phyloP scores from a whole-genome alignment of 2,329 filamentous ascomycete species.

The Penicillium crustosum region DNA sequence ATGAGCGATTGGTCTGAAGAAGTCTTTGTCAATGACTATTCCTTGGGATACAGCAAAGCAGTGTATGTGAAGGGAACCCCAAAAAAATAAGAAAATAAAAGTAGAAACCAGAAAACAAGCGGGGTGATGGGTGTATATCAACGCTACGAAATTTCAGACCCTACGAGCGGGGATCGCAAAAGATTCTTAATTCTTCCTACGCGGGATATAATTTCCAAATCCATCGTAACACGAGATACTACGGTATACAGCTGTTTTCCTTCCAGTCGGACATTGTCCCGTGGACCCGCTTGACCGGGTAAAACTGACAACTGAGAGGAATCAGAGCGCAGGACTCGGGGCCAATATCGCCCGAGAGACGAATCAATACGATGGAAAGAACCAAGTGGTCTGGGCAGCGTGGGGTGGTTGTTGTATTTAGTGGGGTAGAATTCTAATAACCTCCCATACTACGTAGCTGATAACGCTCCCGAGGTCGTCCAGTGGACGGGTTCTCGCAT shows the following conservation, averaged over 20 bases:
- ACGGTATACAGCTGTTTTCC: neutral
- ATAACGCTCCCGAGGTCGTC: neutral
- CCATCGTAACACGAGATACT: neutral
- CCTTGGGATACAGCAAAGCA: neutral
- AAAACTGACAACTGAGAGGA: conserved; percentile 2
- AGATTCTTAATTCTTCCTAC: neutral
- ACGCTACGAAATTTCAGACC: neutral
- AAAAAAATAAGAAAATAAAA: neutral
- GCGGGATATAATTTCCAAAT: conserved; percentile 1
- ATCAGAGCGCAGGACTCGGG: neutral
- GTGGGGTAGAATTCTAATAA: neutral
- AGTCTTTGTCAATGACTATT: neutral
- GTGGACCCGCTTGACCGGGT: neutral
- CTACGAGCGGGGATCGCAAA: conserved; percentile 1
- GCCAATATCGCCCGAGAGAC: conserved; percentile 8
- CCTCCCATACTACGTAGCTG: neutral
- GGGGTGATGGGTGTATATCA: conserved; percentile 15
- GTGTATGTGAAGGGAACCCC: neutral
- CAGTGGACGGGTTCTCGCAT: conserved; percentile 12
- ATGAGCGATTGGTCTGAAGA: conserved; percentile 7
- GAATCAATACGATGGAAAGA: neutral
- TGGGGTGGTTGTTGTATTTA: conserved; percentile 1
- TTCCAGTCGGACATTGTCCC: conserved; percentile 10
- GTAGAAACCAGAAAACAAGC: neutral
- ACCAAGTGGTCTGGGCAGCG: neutral